Evolutionary conservation across 2,329 filamentous ascomycete species (phyloP).

Genomic region (Cyphellophora attinorum): DNA sequence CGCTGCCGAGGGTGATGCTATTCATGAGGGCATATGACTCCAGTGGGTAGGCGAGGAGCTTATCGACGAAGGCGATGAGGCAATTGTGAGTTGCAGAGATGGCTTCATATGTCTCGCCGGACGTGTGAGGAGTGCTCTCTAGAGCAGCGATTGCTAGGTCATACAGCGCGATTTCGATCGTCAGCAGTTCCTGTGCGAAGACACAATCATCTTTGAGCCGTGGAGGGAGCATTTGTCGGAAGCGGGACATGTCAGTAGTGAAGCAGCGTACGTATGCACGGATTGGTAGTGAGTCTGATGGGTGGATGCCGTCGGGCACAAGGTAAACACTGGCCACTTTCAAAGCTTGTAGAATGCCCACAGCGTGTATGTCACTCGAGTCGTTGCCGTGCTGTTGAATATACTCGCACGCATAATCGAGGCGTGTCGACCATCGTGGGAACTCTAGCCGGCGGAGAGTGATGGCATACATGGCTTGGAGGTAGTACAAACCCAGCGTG

Average conservation of each 20-base stretch:
- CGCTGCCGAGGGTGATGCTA: not conserved
- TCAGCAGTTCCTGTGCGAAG: conserved; percentile 29
- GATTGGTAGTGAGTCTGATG: not conserved
- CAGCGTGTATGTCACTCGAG: not conserved
- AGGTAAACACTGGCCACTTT: not conserved
- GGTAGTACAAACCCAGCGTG: not conserved
- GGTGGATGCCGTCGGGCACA: not conserved
- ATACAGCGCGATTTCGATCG: conserved; percentile 21
- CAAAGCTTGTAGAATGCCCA: not conserved
- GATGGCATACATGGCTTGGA: not conserved
- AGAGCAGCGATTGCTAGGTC: not conserved
- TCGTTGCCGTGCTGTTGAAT: not conserved
- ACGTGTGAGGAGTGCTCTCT: not conserved
- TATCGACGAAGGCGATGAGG: not conserved
- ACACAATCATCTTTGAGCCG: conserved; percentile 10
- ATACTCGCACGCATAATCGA: not conserved
- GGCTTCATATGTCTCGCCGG: not conserved
- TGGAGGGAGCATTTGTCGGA: not conserved
- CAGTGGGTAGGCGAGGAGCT: not conserved
- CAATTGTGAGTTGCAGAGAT: not conserved
- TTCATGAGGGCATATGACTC: not conserved
- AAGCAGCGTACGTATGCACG: conserved; percentile 1
- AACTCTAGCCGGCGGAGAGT: not conserved
- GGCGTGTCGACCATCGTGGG: not conserved
- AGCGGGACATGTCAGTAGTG: not conserved